A percentile compares a stretch with the other conserved stretches of the same genome.
Evolutionary conservation across 78 protist species (phyloP).

Genomic region (Monosiga brevicollis): DNA sequence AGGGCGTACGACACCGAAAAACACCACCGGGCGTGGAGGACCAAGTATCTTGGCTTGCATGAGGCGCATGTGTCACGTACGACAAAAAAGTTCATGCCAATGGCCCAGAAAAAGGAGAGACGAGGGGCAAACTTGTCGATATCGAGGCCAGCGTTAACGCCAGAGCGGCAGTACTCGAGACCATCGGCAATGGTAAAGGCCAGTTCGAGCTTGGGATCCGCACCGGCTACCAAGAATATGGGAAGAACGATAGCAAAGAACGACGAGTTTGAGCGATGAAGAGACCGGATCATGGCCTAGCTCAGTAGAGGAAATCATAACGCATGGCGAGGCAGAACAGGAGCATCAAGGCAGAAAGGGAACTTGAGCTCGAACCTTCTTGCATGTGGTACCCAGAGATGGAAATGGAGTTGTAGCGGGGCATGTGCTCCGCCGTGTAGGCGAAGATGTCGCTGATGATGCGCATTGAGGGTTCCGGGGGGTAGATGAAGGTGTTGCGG

Average conservation of each 20-base stretch:
- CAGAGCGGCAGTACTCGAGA: constrained; percentile 64
- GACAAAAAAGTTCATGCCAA: constrained; percentile 94
- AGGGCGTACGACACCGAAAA: neutral
- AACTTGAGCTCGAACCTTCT: too few species aligned
- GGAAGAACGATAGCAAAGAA: too few species aligned
- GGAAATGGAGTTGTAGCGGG: constrained; percentile 91
- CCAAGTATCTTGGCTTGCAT: too few species aligned
- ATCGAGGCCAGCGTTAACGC: constrained; percentile 32
- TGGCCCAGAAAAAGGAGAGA: constrained; percentile 93
- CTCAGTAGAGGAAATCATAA: too few species aligned
- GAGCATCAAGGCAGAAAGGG: too few species aligned
- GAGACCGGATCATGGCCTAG: too few species aligned
- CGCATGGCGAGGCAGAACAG: too few species aligned
- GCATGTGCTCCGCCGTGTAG: constrained; percentile 80
- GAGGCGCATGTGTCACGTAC: neutral
- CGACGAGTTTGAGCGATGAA: too few species aligned
- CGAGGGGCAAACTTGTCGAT: constrained; percentile 92
- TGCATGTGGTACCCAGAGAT: constrained; percentile 95
- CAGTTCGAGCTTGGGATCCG: constrained; percentile 79
- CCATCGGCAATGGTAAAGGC: constrained; percentile 97
- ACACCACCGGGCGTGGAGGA: too few species aligned
- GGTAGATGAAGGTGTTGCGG: constrained; percentile 95
- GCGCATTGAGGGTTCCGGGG: constrained; percentile 91
- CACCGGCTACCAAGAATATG: too few species aligned
- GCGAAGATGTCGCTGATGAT: constrained; percentile 88